Conservation (phyloP, 768 basidiomycete genomes). For the Suillus lakei region DNA sequence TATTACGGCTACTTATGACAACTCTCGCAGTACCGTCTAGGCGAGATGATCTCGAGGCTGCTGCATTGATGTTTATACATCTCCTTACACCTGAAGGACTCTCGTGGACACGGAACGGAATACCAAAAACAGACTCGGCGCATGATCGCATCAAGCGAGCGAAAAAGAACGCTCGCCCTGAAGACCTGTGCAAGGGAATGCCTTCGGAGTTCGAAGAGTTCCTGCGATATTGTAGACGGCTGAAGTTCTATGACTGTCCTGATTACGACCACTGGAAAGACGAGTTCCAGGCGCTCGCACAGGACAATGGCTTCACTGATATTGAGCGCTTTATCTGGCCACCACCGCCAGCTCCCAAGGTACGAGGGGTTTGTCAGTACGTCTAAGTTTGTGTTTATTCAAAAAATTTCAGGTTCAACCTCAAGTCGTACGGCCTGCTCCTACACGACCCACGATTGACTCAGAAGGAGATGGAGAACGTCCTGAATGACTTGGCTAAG, state of each 20-base stretch:
- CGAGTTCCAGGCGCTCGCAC: conserved; percentile 67
- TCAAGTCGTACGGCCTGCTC: conserved; percentile 25
- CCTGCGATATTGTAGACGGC: conserved; percentile 68
- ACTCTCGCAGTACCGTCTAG: conserved; percentile 67
- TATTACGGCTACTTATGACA: conserved; percentile 24
- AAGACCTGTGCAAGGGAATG: conserved; percentile 69
- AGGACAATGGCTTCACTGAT: conserved; percentile 59
- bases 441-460: conserved; percentile 29
- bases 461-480: conserved; percentile 53
- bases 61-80: conserved; percentile 81
- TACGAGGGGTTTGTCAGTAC: conserved; percentile 19
- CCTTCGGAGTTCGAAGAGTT: conserved; percentile 80
- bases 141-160: conserved; percentile 68
- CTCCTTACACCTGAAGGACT: conserved; percentile 77
- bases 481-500: conserved; percentile 63
- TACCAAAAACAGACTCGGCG: conserved; percentile 69
- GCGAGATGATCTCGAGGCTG: conserved; percentile 79
- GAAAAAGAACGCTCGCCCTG: conserved; percentile 63
- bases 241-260: conserved; percentile 71
- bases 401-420: conserved; percentile 34
- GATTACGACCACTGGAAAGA: conserved; percentile 69
- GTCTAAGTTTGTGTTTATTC: conserved; percentile 7
- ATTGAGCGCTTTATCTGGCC: conserved; percentile 77
- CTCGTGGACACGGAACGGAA: conserved; percentile 80
- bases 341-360: conserved; percentile 47